Evolutionary conservation across 2,329 filamentous ascomycete species (phyloP).

Genomic region (Colletotrichum ledebouriae): DNA sequence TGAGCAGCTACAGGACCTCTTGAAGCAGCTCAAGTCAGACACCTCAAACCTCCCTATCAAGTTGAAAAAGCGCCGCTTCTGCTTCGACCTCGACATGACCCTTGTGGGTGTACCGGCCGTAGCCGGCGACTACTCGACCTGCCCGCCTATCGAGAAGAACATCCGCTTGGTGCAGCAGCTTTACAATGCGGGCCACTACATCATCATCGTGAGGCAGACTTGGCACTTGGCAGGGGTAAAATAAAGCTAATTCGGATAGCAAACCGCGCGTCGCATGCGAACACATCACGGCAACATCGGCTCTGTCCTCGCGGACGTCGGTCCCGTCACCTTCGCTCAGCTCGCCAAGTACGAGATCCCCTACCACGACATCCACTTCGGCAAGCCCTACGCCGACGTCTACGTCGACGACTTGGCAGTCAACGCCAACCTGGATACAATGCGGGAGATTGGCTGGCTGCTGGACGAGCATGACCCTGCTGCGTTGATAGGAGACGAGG

Average conservation of each 20-base stretch:
- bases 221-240: conserved; percentile 26
- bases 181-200: conserved; percentile 49
- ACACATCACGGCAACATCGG: conserved; percentile 48
- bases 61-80: conserved; percentile 49
- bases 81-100: conserved; percentile 50
- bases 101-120: conserved; percentile 48
- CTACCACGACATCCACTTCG: conserved; percentile 49
- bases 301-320: conserved; percentile 47
- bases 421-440: conserved; percentile 49
- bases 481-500: conserved; percentile 40
- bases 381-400: conserved; percentile 50
- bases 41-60: conserved; percentile 43
- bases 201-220: conserved; percentile 47
- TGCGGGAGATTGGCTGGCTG: conserved; percentile 49
- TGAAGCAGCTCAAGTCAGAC: conserved; percentile 45
- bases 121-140: conserved; percentile 48
- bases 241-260: conserved; percentile 27
- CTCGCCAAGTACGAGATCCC: conserved; percentile 48
- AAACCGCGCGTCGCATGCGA: conserved; percentile 49
- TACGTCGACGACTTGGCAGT: conserved; percentile 48
- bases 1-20: conserved; percentile 48
- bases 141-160: conserved; percentile 49
- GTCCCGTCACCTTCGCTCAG: conserved; percentile 47
- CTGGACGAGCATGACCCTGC: conserved; percentile 45
- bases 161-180: conserved; percentile 49